phyloP scores from a whole-genome alignment of 441 rosid genomes.

The Isatis lusitanica region DNA sequence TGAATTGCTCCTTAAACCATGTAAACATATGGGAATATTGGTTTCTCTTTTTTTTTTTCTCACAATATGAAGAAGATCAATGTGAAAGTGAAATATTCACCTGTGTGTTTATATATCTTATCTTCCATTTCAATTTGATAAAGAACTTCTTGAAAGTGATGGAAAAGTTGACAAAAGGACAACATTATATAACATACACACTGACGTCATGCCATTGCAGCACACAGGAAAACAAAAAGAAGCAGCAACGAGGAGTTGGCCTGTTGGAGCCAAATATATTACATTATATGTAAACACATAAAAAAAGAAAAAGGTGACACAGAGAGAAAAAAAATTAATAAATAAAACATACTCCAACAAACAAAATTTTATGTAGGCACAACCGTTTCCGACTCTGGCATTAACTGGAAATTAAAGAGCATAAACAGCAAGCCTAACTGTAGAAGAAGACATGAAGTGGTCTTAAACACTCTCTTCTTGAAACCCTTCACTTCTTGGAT shows the following conservation, averaged over 20 bases:
- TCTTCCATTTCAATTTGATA: conserved; percentile 2
- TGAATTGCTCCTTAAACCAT: not conserved
- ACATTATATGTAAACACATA: not conserved
- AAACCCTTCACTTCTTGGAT: conserved; percentile 51
- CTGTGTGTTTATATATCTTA: not conserved
- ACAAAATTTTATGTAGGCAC: conserved; percentile 64
- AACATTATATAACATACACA: not conserved
- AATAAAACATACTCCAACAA: conserved; percentile 34
- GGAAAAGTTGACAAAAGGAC: conserved; percentile 35
- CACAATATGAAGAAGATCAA: not conserved
- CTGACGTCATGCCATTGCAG: conserved; percentile 24
- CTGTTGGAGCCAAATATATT: conserved; percentile 6
- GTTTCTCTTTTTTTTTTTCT: not conserved
- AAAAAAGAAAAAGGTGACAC: not conserved
- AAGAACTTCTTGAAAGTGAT: conserved; percentile 23
- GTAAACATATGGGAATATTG: not conserved
- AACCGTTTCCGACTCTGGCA: conserved; percentile 40
- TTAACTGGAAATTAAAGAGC: conserved; percentile 40
- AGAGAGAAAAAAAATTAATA: not conserved
- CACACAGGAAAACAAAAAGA: conserved; percentile 7
- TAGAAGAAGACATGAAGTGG: conserved; percentile 47
- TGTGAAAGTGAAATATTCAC: conserved; percentile 14
- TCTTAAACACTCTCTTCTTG: conserved; percentile 48
- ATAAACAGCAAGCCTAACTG: conserved; percentile 59
- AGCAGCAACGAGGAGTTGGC: not conserved